These are phyloP conservation scores for Modicella reniformis DNA, from an alignment of 371 early-diverging fungal species.

Conservation along the genomic window DNA sequence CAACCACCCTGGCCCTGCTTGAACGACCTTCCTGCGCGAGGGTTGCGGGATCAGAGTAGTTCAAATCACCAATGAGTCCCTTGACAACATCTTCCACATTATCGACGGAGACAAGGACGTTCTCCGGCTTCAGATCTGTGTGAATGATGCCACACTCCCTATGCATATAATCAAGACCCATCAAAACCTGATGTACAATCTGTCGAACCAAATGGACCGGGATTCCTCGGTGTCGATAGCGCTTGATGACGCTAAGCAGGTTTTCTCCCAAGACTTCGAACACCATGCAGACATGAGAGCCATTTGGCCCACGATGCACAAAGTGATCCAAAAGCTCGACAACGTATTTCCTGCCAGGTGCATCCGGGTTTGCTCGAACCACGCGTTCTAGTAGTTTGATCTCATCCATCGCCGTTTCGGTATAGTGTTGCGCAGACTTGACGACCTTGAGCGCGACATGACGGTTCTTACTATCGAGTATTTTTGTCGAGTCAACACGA, in stretches of 20 bases:
- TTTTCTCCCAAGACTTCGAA: slow-evolving; percentile 98
- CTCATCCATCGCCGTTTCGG: slow-evolving; percentile 95
- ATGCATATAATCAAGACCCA: slow-evolving; percentile 94
- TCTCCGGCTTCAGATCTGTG: slow-evolving; percentile 98
- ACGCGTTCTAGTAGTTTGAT: slow-evolving; percentile 88
- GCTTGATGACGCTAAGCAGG: slow-evolving; percentile 83
- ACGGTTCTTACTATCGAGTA: slow-evolving; percentile 63
- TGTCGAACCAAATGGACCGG: slow-evolving; percentile 87
- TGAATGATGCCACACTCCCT: slow-evolving; percentile 97
- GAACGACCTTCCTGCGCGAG: slow-evolving; percentile 46
- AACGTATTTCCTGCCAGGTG: slow-evolving; percentile 73
- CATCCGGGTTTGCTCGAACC: slow-evolving; percentile 71
- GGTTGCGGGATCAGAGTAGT: slow-evolving; percentile 32
- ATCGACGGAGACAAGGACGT: slow-evolving; percentile 90
- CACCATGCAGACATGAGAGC: slow-evolving; percentile 95
- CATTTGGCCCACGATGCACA: slow-evolving; percentile 88
- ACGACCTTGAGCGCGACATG: slow-evolving; percentile 96
- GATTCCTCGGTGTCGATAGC: slow-evolving; percentile 84
- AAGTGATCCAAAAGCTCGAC: slow-evolving; percentile 92
- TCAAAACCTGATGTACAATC: slow-evolving; percentile 85
- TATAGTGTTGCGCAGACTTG: slow-evolving; percentile 94
- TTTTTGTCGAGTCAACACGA: not conserved
- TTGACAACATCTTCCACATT: slow-evolving; percentile 77
- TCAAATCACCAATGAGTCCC: slow-evolving; percentile 44
- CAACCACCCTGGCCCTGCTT: slow-evolving; percentile 34